Evolutionary conservation across 1,284 basidiomycete species (phyloP), one percentile per base, ranked within the genome.

Genomic region (Rhodotorula sp.): DNA sequence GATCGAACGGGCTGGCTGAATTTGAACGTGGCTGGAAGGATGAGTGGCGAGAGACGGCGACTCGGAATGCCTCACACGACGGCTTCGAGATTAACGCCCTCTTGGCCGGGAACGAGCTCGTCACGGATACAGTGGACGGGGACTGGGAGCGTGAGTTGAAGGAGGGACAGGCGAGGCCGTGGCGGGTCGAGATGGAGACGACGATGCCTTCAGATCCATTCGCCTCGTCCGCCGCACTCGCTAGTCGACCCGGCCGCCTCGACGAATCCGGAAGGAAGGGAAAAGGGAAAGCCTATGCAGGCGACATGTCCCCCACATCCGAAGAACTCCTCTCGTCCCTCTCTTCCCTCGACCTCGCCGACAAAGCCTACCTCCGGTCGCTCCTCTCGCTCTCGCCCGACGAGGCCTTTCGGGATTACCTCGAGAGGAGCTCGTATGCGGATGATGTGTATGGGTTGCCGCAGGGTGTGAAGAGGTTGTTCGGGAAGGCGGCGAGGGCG

Each of bases 361-460:
- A 62, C 6, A 51, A 53, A 27, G 55, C 59, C 20, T 73, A 73
- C 60, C 69, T 75, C 20, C 53, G 57, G 10, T 54, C 64, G 19
- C 60, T 61, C 60, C 67, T 75, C 59, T 54, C 74, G 19, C 66
- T 59, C 24, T 54, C 69, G 5, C 56, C 68, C 6, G 64, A 64
- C n/a, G 20, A 46, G 8, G 62, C 64, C 17, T 17, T 75, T n/a
- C 30, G 62, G 24, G 62, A 59, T 27, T 73, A 73, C 57, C 56
- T 75, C 24, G 39, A 44, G 7, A 47, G 53, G 11, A 52, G 59
- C 6, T 27, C 27, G 17, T 75, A 75, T 34, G 47, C 64, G 2
- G 71, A 75, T 51, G 74, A 73, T n/a, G 66, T 75, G 11, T 71
- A 60, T 24, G 67, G 68, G 19, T 3, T 74, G 22, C 64, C 68